Base-by-base conservation (phyloP, 108 stramenopile species). In the Poteriospumella lacustris region DNA sequence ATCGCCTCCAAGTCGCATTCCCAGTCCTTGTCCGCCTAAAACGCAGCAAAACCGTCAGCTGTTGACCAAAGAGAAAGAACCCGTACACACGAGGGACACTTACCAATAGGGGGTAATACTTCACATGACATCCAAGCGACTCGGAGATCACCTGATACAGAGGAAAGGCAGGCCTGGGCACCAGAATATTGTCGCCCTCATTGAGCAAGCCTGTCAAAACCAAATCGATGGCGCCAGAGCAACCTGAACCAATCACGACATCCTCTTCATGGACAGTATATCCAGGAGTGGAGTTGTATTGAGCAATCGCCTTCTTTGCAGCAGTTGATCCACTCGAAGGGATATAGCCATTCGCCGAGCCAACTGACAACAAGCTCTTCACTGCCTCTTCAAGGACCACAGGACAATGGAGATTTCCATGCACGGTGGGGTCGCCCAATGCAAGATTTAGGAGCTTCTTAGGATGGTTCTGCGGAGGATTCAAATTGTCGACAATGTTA, bases 81-180 rank as follows among this genome's bases (percentile, higher is more conserved):
- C n/a, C n/a, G n/a, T n/a, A n/a, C n/a, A n/a, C n/a, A n/a, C n/a
- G n/a, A n/a, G n/a, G n/a, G n/a, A 24, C 19, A 24, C n/a, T 24
- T 24, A 19, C n/a, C n/a, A 19, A n/a, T n/a, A 96, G 82, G 56
- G 85, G 85, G 83, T 96, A 96, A 68, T 88, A 85, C 38, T 86
- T 73, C 1, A 91, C 92, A 29, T 76, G 59, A 1, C 91, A 90
- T 38, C 96, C 94, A 42, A 91, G 88, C 58, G 90, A 90, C 67
- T 85, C 87, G 24, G 92, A 91, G 69, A 96, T 90, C 68, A 93
- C 93, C 78, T 91, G 83, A 59, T 96, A 96, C 29, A 96, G 76
- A 3, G 93, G 90, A 80, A 96, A 95, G 34, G 92, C 93, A 0
- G 96, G 95, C 62, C 84, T 77, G 0, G 96, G 96, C 15, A 96